Percentiles rank a stretch among this genome's conserved stretches.
phyloP scores from a whole-genome alignment of 768 basidiomycete genomes.

The Tubosaeta brunneosetosa region DNA sequence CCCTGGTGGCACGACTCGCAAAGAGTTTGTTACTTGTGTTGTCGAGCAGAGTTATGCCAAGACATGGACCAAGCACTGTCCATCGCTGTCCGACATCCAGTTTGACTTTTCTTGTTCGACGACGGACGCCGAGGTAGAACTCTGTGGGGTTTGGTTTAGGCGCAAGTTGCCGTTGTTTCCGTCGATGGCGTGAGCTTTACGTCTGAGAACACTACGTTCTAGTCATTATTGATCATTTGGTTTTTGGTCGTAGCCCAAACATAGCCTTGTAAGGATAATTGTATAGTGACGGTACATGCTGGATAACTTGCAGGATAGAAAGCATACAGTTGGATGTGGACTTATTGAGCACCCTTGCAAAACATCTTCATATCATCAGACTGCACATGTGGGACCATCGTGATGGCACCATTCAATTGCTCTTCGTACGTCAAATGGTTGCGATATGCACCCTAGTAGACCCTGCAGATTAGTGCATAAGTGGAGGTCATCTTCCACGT shows the following conservation, averaged over 20 bases:
- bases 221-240: neutral
- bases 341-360: too few species aligned
- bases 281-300: neutral
- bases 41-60: slow-evolving; percentile 25
- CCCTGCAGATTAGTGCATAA: slow-evolving; percentile 17
- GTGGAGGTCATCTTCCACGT: slow-evolving; percentile 23
- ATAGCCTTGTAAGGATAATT: neutral
- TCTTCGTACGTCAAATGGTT: too few species aligned
- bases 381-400: too few species aligned
- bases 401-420: too few species aligned
- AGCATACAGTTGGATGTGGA: too few species aligned
- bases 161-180: slow-evolving; percentile 15
- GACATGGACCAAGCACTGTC: slow-evolving; percentile 27
- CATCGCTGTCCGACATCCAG: slow-evolving; percentile 25
- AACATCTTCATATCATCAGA: too few species aligned
- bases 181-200: neutral
- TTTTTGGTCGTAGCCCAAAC: neutral
- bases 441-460: too few species aligned
- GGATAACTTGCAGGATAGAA: neutral
- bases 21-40: slow-evolving; percentile 27
- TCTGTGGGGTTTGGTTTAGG: slow-evolving; percentile 31
- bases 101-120: slow-evolving; percentile 28
- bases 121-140: slow-evolving; percentile 23
- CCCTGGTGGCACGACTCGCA: slow-evolving; percentile 3
- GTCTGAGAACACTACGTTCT: neutral